Conservation (phyloP, 768 basidiomycete species). For the Pulveroboletus ravenelii region DNA sequence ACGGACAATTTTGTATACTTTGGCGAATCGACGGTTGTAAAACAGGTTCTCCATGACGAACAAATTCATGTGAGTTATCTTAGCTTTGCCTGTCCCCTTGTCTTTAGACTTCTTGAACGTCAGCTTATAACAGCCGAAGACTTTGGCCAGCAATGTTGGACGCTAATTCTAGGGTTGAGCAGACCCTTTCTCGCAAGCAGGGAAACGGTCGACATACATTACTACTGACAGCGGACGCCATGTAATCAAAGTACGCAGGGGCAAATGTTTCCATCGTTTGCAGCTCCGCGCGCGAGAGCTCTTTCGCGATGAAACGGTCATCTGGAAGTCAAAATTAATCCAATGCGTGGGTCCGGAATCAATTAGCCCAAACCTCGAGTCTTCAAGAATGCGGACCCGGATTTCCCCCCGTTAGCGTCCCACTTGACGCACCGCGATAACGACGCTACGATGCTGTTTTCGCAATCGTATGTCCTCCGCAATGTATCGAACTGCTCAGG, state of each 20-base stretch:
- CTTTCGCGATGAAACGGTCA: conserved; percentile 98
- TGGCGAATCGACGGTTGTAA: conserved; percentile 86
- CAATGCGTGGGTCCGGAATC: background rate
- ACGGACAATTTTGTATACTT: conserved; percentile 41
- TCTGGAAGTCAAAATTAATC: conserved; percentile 43
- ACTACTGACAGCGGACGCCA: conserved; percentile 87
- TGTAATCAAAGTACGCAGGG: conserved; percentile 96
- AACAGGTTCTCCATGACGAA: conserved; percentile 98
- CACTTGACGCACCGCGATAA: conserved; percentile 93
- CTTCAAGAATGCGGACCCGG: conserved; percentile 94
- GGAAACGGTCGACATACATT: conserved; percentile 48
- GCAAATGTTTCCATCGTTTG: conserved; percentile 97
- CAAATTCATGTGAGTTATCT: conserved; percentile 89
- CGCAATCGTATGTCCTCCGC: conserved; percentile 88
- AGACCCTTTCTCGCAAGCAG: background rate
- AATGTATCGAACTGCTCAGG: conserved; percentile 96
- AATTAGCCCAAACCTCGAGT: conserved; percentile 62
- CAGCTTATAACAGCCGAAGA: conserved; percentile 95
- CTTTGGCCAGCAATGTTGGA: conserved; percentile 91
- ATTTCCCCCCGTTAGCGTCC: conserved; percentile 94
- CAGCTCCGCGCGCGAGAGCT: conserved; percentile 84
- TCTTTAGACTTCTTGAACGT: conserved; percentile 82
- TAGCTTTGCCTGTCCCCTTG: conserved; percentile 55
- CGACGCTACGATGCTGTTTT: conserved; percentile 90
- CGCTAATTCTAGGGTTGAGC: conserved; percentile 45